phyloP scores from a whole-genome alignment of 2,329 filamentous ascomycete species.

The Aspergillus candidus region DNA sequence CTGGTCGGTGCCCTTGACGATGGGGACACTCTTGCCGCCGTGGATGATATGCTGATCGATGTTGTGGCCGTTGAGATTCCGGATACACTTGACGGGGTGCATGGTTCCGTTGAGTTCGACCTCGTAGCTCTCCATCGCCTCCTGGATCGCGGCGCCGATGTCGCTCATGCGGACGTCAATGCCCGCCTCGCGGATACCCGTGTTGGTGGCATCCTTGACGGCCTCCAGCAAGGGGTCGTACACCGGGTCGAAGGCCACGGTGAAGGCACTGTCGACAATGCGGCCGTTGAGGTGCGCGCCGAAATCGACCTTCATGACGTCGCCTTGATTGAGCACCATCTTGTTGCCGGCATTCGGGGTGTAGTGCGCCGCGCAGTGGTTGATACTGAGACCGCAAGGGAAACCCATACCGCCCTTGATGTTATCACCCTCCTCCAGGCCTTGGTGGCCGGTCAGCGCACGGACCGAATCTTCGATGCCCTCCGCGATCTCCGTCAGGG shows the following conservation, averaged over 20 bases:
- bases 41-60: slow-evolving; percentile 88
- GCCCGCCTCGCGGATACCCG: slow-evolving; percentile 77
- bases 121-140: slow-evolving; percentile 90
- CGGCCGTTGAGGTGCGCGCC: slow-evolving; percentile 65
- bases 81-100: slow-evolving; percentile 75
- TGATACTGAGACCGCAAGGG: slow-evolving; percentile 75
- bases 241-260: slow-evolving; percentile 60
- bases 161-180: slow-evolving; percentile 87
- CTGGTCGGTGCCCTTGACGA: slow-evolving; percentile 79
- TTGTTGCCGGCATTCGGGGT: slow-evolving; percentile 86
- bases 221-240: slow-evolving; percentile 63
- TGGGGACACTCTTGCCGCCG: slow-evolving; percentile 84
- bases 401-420: slow-evolving; percentile 79
- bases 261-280: slow-evolving; percentile 67
- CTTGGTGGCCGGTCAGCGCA: slow-evolving; percentile 68
- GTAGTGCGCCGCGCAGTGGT: slow-evolving; percentile 81
- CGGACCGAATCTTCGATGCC: slow-evolving; percentile 81
- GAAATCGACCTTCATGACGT: slow-evolving; percentile 70
- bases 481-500: slow-evolving; percentile 73
- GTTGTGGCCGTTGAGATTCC: slow-evolving; percentile 83
- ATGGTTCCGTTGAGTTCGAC: slow-evolving; percentile 73
- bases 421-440: slow-evolving; percentile 70
- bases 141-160: slow-evolving; percentile 77
- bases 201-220: slow-evolving; percentile 63
- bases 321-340: slow-evolving; percentile 56